A percentile compares a stretch with the other conserved stretches of the same genome.
phyloP scores from a whole-genome alignment of 139 green algal species.

The Chlamydomonas schloesseri region DNA sequence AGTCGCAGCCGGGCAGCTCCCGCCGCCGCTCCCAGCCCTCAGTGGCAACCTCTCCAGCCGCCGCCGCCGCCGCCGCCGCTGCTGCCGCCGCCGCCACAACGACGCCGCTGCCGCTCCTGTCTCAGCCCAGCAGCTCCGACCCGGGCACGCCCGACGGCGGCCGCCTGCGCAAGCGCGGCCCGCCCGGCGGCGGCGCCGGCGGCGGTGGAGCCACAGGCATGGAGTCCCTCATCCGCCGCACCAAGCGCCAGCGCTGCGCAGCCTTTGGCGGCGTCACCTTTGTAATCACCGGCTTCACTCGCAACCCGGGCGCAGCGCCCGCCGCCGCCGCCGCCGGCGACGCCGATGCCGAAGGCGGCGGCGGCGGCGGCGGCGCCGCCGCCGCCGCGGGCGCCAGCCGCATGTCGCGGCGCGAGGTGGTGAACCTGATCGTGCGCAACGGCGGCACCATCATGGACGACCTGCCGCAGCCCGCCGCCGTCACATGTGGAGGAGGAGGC shows the following conservation, averaged over 20 bases:
- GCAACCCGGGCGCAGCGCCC: background rate
- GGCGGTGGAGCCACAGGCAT: background rate
- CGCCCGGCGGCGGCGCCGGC: no score
- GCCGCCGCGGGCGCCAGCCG: background rate
- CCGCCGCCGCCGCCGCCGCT: background rate
- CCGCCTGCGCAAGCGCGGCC: background rate
- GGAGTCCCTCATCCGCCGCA: conserved; percentile 3
- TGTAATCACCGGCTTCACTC: conserved; percentile 22
- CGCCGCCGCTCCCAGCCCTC: no score
- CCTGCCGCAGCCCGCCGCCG: conserved; percentile 2
- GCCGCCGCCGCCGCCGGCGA: background rate
- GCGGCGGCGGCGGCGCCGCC: background rate
- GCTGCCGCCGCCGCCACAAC: no score
- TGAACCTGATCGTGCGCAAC: conserved; percentile 23
- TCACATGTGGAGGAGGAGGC: no score
- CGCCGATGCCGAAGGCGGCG: background rate
- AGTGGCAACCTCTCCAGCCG: no score
- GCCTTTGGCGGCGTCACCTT: conserved; percentile 37
- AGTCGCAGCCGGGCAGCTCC: background rate
- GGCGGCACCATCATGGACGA: conserved; percentile 35
- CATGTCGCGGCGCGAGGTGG: background rate
- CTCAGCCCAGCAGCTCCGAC: conserved; percentile 28
- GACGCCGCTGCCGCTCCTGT: background rate
- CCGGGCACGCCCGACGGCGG: conserved; percentile 12
- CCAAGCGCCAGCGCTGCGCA: conserved; percentile 31